Percentiles rank a stretch among this genome's conserved stretches.
Evolutionary conservation across 345 rosid genomes (phyloP).

Genomic region (Populus davidiana): DNA sequence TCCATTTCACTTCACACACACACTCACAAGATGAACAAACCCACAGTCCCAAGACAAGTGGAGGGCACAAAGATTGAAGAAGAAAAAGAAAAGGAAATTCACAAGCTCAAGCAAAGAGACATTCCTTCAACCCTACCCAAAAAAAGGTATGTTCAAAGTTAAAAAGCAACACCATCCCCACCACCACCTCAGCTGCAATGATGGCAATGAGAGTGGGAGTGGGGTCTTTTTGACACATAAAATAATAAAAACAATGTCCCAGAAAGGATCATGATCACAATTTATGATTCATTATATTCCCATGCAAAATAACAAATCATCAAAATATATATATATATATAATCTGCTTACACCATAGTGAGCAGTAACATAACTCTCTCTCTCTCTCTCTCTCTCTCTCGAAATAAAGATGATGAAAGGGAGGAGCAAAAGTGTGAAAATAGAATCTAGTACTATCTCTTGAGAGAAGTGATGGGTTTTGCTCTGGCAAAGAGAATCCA

Average conservation of each 20-base stretch:
- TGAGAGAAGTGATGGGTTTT: slow-evolving; percentile 49
- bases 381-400: neutral
- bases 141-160: slow-evolving; percentile 15
- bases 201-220: slow-evolving; percentile 35
- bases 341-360: neutral
- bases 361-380: neutral
- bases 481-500: slow-evolving; percentile 50
- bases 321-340: neutral
- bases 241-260: neutral
- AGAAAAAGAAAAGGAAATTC: slow-evolving; percentile 13
- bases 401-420: slow-evolving; percentile 9
- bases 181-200: slow-evolving; percentile 48
- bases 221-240: slow-evolving; percentile 1
- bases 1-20: neutral
- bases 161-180: slow-evolving; percentile 33
- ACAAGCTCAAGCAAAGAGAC: slow-evolving; percentile 33
- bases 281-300: slow-evolving; percentile 14
- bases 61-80: slow-evolving; percentile 22
- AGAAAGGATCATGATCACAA: neutral
- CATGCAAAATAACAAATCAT: slow-evolving; percentile 30
- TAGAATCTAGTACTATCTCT: slow-evolving; percentile 49
- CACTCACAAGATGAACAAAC: neutral
- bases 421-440: slow-evolving; percentile 13
- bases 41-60: slow-evolving; percentile 18
- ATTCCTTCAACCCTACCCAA: slow-evolving; percentile 38